phyloP scores from a whole-genome alignment of 371 early-diverging fungal genomes.

The Saksenaea vasiformis region DNA sequence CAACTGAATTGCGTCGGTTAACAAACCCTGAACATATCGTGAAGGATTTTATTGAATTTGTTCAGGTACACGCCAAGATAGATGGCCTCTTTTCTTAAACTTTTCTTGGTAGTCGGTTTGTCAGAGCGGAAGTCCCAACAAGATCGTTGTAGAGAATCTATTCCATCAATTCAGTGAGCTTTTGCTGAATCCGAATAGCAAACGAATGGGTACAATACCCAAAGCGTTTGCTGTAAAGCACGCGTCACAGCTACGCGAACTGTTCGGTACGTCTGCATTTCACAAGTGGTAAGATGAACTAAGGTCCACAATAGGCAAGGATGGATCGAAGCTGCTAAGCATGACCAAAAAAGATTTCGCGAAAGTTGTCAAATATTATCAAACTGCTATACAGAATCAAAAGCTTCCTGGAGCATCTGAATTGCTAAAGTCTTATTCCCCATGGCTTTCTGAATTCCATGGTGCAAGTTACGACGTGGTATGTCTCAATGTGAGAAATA shows the following conservation, averaged over 20 bases:
- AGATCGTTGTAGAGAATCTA: constrained; percentile 14
- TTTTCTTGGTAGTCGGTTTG: constrained; percentile 15
- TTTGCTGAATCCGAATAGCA: constrained; percentile 24
- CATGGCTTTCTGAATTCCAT: constrained; percentile 64
- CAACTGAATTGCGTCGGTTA: constrained; percentile 65
- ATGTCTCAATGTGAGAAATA: constrained; percentile 14
- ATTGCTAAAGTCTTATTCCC: constrained; percentile 63
- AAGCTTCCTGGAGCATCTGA: constrained; percentile 33
- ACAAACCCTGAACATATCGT: constrained; percentile 70
- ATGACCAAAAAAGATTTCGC: constrained; percentile 39
- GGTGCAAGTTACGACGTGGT: constrained; percentile 40
- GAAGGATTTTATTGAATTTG: constrained; percentile 64
- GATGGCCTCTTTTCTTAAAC: background rate
- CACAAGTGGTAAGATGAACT: background rate
- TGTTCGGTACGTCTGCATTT: constrained; percentile 39
- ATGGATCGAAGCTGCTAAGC: constrained; percentile 45
- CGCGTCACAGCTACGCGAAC: constrained; percentile 40
- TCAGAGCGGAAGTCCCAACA: constrained; percentile 8
- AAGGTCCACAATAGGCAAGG: constrained; percentile 30
- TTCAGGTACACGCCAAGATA: constrained; percentile 34
- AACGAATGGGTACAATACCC: constrained; percentile 28
- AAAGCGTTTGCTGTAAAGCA: constrained; percentile 58
- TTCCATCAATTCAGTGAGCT: constrained; percentile 42
- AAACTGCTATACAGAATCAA: constrained; percentile 33
- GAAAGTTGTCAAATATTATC: constrained; percentile 37